Conservation (phyloP, 306 rosid genomes). For the Myrica gale region DNA sequence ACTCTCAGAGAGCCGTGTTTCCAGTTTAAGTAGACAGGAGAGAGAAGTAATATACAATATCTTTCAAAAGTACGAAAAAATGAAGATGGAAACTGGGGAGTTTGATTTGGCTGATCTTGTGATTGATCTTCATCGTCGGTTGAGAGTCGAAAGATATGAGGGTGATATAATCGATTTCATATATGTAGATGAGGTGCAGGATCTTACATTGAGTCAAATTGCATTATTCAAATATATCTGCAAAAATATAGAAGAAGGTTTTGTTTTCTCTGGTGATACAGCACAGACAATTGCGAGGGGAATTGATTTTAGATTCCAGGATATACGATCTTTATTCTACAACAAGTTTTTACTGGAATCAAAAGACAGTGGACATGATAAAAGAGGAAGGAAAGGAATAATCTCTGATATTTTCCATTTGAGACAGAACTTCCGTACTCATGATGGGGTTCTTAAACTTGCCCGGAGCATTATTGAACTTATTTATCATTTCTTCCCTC, state of each 20-base stretch:
- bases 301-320: slow-evolving; percentile 73
- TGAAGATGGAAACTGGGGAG: slow-evolving; percentile 60
- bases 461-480: slow-evolving; percentile 68
- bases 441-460: slow-evolving; percentile 61
- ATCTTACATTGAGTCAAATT: slow-evolving; percentile 74
- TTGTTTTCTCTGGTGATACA: slow-evolving; percentile 79
- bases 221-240: slow-evolving; percentile 66
- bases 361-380: slow-evolving; percentile 14
- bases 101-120: slow-evolving; percentile 79
- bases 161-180: slow-evolving; percentile 62
- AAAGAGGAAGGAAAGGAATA: slow-evolving; percentile 40
- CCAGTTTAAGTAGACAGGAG: slow-evolving; percentile 40
- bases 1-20: slow-evolving; percentile 41
- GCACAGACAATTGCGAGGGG: slow-evolving; percentile 85
- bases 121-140: slow-evolving; percentile 53
- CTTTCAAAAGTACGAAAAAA: slow-evolving; percentile 56
- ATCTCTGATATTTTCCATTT: slow-evolving; percentile 49
- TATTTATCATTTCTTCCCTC: slow-evolving; percentile 65
- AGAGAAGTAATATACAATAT: slow-evolving; percentile 57
- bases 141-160: slow-evolving; percentile 36
- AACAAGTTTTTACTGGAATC: slow-evolving; percentile 52
- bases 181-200: slow-evolving; percentile 84
- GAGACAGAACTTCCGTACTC: slow-evolving; percentile 73
- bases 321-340: slow-evolving; percentile 58
- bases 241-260: slow-evolving; percentile 71